Evolutionary conservation across 106 monocot species (phyloP).

Genomic region (Hemerocallis citrina): DNA sequence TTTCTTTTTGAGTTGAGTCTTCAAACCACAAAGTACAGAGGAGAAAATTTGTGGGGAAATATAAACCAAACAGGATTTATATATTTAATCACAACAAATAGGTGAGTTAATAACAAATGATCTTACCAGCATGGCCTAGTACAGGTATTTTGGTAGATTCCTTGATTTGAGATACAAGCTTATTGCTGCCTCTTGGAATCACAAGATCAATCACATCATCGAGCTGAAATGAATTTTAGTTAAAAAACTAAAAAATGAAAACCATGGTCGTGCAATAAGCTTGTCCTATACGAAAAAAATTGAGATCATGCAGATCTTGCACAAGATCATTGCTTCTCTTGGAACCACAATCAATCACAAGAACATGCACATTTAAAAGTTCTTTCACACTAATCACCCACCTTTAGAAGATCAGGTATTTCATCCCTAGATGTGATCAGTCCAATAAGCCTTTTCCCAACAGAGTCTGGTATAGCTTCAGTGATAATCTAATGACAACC

Average conservation of each 20-base stretch:
- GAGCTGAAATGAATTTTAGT: slow-evolving; percentile 40
- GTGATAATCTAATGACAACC: slow-evolving; percentile 78
- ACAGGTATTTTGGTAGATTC: slow-evolving; percentile 91
- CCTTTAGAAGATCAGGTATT: slow-evolving; percentile 92
- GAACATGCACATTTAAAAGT: too few relatives aligned
- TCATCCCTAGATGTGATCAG: slow-evolving; percentile 92
- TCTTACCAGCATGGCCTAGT: slow-evolving; percentile 87
- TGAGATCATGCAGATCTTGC: too few relatives aligned
- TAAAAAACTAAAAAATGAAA: neutral
- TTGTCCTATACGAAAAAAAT: too few relatives aligned
- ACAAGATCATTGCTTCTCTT: too few relatives aligned
- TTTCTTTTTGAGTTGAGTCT: neutral
- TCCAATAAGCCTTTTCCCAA: slow-evolving; percentile 74
- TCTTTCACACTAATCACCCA: slow-evolving; percentile 23
- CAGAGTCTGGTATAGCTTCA: slow-evolving; percentile 54
- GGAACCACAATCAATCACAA: too few relatives aligned
- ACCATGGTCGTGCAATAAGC: too few relatives aligned
- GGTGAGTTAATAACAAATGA: too few relatives aligned
- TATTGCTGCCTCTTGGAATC: slow-evolving; percentile 92
- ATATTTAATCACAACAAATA: too few relatives aligned
- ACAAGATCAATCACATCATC: slow-evolving; percentile 99
- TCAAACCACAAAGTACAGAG: too few relatives aligned
- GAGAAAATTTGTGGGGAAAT: too few relatives aligned
- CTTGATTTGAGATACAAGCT: slow-evolving; percentile 88
- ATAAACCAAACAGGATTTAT: too few relatives aligned